Percentiles rank a stretch among this genome's conserved stretches.
These are phyloP conservation scores for Trypanosoma theileri DNA, from an alignment of 208 protist species.

Conservation along the genomic window DNA sequence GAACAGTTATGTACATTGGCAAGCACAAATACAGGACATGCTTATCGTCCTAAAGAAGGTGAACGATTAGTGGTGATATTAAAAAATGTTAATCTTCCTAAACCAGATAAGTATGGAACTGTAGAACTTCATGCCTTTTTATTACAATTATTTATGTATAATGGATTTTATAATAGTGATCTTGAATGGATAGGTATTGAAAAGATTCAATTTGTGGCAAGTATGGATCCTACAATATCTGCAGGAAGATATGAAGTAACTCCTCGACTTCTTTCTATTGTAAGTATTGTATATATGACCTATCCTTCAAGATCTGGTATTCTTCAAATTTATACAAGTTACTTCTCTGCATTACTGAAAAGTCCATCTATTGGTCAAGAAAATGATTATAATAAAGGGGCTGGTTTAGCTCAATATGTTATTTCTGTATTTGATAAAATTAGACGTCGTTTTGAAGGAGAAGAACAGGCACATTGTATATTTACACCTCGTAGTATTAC, in stretches of 20 bases:
- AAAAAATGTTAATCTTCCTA: constrained; percentile 97
- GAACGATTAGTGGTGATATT: constrained; percentile 94
- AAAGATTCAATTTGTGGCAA: constrained; percentile 93
- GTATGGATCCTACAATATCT: constrained; percentile 92
- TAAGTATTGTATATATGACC: constrained; percentile 89
- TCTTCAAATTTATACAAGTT: constrained; percentile 90
- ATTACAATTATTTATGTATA: constrained; percentile 96
- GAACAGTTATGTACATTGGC: constrained; percentile 89
- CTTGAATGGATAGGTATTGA: constrained; percentile 96
- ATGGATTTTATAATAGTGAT: constrained; percentile 95
- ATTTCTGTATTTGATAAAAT: constrained; percentile 94
- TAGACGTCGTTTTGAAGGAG: constrained; percentile 85
- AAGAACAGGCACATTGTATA: constrained; percentile 95
- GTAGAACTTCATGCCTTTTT: constrained; percentile 96
- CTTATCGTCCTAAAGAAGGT: constrained; percentile 93
- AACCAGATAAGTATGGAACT: constrained; percentile 97
- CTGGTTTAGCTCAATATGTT: constrained; percentile 91
- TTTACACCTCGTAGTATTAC: constrained; percentile 97
- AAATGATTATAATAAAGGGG: constrained; percentile 65
- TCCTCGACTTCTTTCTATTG: constrained; percentile 93
- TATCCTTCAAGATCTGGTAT: constrained; percentile 92
- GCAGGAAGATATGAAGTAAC: constrained; percentile 92
- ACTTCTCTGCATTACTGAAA: constrained; percentile 81
- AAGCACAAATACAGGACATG: constrained; percentile 85
- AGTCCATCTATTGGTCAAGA: constrained; percentile 55